Evolutionary conservation across 1,284 basidiomycete species (phyloP), one percentile per base, ranked within the genome.

Genomic region (Gomphus sp.): DNA sequence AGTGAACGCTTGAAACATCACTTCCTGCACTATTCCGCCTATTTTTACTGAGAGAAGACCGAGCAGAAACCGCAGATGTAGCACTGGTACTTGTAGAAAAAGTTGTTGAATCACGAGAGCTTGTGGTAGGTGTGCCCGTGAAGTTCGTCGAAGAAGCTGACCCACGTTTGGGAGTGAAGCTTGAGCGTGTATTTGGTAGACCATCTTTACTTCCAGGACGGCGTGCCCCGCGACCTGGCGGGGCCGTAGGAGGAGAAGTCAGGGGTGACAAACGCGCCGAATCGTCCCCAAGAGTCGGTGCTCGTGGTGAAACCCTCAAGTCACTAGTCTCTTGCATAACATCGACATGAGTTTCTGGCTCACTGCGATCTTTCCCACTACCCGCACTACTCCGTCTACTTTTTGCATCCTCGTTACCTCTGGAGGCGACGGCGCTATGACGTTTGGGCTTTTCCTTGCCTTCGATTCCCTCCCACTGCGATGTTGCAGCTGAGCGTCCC

Each of bases 71-170:
- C 1, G 56, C 50, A n/a, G 90, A 91, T 4, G 89, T 89, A 48
- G 81, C 78, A 67, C 86, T 91, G 6, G 89, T 91, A 48, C 79
- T 80, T 47, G 80, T 76, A 48, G 87, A 89, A 68, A 91, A 80
- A 1, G 87, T 87, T 9, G 86, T 84, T 3, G 90, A 93, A 71
- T 93, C 91, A 62, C 89, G 80, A 56, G 91, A 93, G 64, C 86
- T 88, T 7, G 79, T 80, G 11, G 87, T 80, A 16, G 81, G 85
- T 8, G 89, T 85, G 70, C 84, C 85, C 10, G 85, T 81, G 71
- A 90, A 87, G 53, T 83, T 93, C 31, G 92, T 89, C 2, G 93
- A 95, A 3, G 91, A 93, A 25, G 87, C 84, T 12, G 93, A 96
- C 60, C 88, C 88, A 56, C 92, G 87, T 72, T 96, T 95, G 33